Base-by-base conservation (phyloP, 2,329 filamentous ascomycete species). In the Claviceps sp. region DNA sequence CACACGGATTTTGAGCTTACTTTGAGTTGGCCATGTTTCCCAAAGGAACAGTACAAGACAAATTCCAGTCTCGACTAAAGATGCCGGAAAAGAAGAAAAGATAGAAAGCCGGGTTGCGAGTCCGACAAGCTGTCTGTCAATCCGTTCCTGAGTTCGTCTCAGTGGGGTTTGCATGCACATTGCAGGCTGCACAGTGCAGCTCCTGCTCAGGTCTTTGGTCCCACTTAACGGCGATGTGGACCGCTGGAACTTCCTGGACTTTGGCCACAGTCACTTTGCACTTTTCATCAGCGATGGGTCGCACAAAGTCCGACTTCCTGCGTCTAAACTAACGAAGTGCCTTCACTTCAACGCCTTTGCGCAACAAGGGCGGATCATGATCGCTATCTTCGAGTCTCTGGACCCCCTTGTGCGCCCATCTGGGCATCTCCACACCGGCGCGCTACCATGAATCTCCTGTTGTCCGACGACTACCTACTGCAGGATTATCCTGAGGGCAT, bases 401-500 rank as follows among this genome's bases (percentile, higher is more conserved):
- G 8, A 37, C 8, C 14, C 22, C 16, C 9, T 36, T 37, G 7
- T n/a, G 3, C 26, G 22, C 50, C 37, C 22, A 20, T 17, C 29
- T 13, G 20, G 43, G 46, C 44, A 47, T 45, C 37, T 42, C 34
- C 23, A 50, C 50, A 49, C 38, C 47, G 40, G 47, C 45, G 38
- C 29, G 51, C 48, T 17, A 61, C 43, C 49, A 82, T 82, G 79
- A 82, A 82, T 58, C 65, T 81, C 8, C 64, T 81, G 20, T 70
- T 82, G 5, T 80, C 78, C 40, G 78, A 82, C 65, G 78, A 82
- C 57, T 80, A 78, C 62, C 74, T 83, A 38, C 73, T 81, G 16
- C 80, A 83, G 68, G 90, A 96, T 71, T 95, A 93, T 65, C 90
- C 91, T 50, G 90, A 96, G 64, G 83, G 86, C 55, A 85, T 95